Evolutionary conservation across 257 asterid species (phyloP).

Genomic region (Solanum medicagineum): DNA sequence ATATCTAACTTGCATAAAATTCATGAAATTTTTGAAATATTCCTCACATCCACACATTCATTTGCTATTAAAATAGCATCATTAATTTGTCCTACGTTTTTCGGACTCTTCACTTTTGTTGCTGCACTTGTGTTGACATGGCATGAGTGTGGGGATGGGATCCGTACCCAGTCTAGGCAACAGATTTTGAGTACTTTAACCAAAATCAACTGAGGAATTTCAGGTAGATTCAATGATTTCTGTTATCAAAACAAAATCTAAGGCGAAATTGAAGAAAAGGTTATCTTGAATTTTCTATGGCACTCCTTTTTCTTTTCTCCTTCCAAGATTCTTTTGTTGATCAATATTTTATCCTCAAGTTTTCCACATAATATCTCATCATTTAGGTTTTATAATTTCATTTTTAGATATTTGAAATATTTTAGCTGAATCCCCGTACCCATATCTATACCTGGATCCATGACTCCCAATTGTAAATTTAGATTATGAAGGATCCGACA

Average conservation of each 20-base stretch:
- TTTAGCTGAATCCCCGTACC: background rate
- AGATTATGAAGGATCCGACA: background rate
- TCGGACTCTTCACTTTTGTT: background rate
- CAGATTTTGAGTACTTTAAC: background rate
- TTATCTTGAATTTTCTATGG: background rate
- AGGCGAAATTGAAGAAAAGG: background rate
- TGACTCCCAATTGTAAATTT: background rate
- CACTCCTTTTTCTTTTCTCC: background rate
- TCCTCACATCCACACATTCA: background rate
- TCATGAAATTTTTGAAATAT: background rate
- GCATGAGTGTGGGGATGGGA: background rate
- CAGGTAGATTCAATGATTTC: background rate
- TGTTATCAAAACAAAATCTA: background rate
- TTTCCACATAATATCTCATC: background rate
- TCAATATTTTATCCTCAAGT: background rate
- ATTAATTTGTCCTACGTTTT: background rate
- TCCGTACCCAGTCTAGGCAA: background rate
- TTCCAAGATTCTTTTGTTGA: background rate
- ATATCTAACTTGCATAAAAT: background rate
- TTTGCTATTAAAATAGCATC: background rate
- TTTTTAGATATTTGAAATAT: background rate
- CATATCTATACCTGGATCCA: background rate
- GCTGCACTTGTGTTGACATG: background rate
- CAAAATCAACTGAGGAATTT: background rate
- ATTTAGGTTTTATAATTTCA: background rate